Evolutionary conservation across 225 moss, liverwort and hornwort genomes (phyloP).

Genomic region (Straminergon stramineum): DNA sequence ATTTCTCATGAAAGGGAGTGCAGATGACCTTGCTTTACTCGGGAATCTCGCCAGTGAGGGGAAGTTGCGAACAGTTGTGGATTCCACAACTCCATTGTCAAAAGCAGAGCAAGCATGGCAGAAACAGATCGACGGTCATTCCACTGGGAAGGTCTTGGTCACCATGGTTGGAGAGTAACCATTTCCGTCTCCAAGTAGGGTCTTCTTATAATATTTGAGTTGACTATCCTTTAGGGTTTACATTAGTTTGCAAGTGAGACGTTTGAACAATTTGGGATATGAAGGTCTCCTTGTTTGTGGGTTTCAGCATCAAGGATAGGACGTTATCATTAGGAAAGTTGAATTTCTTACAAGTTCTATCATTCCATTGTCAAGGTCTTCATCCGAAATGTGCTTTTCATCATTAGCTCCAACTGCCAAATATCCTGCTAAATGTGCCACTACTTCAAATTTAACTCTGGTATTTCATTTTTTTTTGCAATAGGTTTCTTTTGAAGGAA

Average conservation of each 20-base stretch:
- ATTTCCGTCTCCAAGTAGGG: background rate
- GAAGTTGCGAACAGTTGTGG: constrained; percentile 57
- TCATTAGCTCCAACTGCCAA: background rate
- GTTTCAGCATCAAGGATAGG: background rate
- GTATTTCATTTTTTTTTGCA: background rate
- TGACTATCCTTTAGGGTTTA: background rate
- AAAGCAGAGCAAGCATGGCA: constrained; percentile 56
- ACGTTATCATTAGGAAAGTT: too few relatives aligned
- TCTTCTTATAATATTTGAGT: background rate
- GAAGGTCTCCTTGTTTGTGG: background rate
- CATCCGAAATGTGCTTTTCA: background rate
- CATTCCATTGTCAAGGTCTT: background rate
- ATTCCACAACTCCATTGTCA: constrained; percentile 43
- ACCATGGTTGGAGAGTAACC: constrained; percentile 12
- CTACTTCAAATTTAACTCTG: too few relatives aligned
- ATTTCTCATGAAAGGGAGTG: constrained; percentile 4
- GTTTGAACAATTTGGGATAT: background rate
- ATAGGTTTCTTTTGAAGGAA: background rate
- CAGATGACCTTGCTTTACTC: constrained; percentile 31
- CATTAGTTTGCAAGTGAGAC: background rate
- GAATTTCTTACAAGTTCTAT: background rate
- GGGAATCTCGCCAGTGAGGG: constrained; percentile 31
- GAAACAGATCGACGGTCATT: constrained; percentile 55
- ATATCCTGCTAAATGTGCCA: background rate
- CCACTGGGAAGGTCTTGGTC: constrained; percentile 60